Evolutionary conservation across 2,329 filamentous ascomycete genomes (phyloP).

Genomic region (Aspergillus brasiliensis): DNA sequence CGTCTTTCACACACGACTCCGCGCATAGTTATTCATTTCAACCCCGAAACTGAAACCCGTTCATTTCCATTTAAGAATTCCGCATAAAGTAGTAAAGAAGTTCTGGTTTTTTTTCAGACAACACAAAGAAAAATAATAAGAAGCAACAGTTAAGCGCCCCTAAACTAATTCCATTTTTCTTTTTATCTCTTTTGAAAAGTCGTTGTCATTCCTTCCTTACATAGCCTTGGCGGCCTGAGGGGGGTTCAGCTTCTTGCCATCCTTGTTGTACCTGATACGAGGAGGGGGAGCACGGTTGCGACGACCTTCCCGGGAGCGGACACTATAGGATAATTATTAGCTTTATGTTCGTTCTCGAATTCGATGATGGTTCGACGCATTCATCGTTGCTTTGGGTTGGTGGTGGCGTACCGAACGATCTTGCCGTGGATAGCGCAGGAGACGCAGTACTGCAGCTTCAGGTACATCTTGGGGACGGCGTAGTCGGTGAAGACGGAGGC

Average conservation of each 20-base stretch:
- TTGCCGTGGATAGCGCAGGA: slow-evolving; percentile 99
- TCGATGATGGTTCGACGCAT: neutral
- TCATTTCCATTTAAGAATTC: slow-evolving; percentile 26
- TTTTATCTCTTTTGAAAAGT: slow-evolving; percentile 25
- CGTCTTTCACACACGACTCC: neutral
- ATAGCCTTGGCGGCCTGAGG: slow-evolving; percentile 71
- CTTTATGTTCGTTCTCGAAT: neutral
- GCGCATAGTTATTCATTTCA: neutral
- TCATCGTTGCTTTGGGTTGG: neutral
- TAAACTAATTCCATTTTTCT: slow-evolving; percentile 40
- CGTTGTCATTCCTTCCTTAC: slow-evolving; percentile 36
- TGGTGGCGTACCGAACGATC: slow-evolving; percentile 89
- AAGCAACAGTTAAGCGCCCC: slow-evolving; percentile 34
- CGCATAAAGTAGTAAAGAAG: slow-evolving; percentile 28
- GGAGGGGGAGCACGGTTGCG: slow-evolving; percentile 98
- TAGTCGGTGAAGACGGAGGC: slow-evolving; percentile 99
- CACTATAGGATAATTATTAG: slow-evolving; percentile 59
- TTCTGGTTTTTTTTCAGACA: slow-evolving; percentile 16
- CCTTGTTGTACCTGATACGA: slow-evolving; percentile 99
- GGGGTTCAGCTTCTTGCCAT: slow-evolving; percentile 99
- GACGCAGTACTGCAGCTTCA: slow-evolving; percentile 99
- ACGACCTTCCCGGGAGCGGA: slow-evolving; percentile 93
- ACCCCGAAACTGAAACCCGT: slow-evolving; percentile 28
- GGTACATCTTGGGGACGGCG: slow-evolving; percentile 99
- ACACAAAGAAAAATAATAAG: slow-evolving; percentile 34